Evolutionary conservation across 2,329 filamentous ascomycete species (phyloP).

Genomic region (Parafenestella ontariensis): DNA sequence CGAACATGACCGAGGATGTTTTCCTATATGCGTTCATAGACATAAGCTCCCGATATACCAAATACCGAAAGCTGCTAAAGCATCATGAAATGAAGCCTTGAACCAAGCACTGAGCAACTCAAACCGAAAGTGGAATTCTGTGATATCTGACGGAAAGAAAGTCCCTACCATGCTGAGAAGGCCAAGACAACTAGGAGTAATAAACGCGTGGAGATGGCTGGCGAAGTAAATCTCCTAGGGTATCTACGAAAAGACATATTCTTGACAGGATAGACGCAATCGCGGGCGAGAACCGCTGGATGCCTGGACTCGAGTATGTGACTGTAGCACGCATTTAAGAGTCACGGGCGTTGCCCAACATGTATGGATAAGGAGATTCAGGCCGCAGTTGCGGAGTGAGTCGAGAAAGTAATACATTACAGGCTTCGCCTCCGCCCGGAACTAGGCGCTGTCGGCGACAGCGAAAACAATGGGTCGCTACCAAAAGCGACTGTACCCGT

Average conservation of each 20-base stretch:
- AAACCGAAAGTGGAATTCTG: too few species aligned
- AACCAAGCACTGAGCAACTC: too few species aligned
- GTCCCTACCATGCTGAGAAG: neutral
- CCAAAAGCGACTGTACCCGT: slow-evolving; percentile 12
- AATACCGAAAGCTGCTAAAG: too few species aligned
- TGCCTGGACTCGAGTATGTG: slow-evolving; percentile 12
- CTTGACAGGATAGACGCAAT: slow-evolving; percentile 4
- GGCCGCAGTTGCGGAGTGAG: slow-evolving; percentile 6
- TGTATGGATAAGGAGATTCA: neutral
- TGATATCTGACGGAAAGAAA: neutral
- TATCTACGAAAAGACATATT: neutral
- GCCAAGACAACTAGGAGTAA: neutral
- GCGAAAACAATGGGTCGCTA: slow-evolving; percentile 3
- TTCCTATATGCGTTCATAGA: too few species aligned
- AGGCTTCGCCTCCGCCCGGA: slow-evolving; percentile 4
- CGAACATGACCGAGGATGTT: too few species aligned
- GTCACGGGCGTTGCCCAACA: neutral
- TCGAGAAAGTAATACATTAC: slow-evolving; percentile 3
- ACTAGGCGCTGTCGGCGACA: slow-evolving; percentile 2
- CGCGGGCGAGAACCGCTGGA: slow-evolving; percentile 4
- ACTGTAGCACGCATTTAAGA: slow-evolving; percentile 1
- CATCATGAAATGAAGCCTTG: too few species aligned
- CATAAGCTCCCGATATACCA: too few species aligned
- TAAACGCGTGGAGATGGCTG: neutral
- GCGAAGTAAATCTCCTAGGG: neutral